phyloP scores from a whole-genome alignment of 306 rosid species.

The Sesbania bispinosa region DNA sequence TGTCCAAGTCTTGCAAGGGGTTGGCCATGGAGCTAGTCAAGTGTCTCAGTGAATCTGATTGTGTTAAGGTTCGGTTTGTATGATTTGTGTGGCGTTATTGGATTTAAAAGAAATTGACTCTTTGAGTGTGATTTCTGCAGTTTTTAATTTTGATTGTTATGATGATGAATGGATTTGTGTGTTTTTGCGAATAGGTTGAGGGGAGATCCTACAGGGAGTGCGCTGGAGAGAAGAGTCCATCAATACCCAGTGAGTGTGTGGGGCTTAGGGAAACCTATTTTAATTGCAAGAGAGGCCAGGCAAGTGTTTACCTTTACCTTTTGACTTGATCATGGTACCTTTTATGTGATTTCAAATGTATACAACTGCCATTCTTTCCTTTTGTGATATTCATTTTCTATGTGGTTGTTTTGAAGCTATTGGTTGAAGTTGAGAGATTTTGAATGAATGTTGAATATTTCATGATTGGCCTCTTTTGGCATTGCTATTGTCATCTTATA shows the following conservation, averaged over 20 bases:
- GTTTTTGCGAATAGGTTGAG: conserved; percentile 55
- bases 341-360: no score
- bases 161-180: not conserved
- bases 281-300: conserved; percentile 99
- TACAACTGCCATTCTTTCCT: not conserved
- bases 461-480: not conserved
- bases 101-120: not conserved
- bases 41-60: conserved; percentile 90
- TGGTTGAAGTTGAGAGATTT: not conserved
- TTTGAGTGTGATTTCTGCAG: not conserved
- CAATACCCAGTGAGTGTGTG: conserved; percentile 79
- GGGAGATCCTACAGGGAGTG: conserved; percentile 69
- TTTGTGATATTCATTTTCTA: not conserved
- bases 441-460: not conserved
- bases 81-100: not conserved
- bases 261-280: conserved; percentile 95
- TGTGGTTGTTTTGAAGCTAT: not conserved
- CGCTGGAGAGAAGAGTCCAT: conserved; percentile 83
- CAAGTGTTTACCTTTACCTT: conserved; percentile 20
- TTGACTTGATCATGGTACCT: conserved; percentile 18
- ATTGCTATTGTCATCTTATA: not conserved
- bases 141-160: conserved; percentile 17
- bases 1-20: conserved; percentile 87
- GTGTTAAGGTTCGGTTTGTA: conserved; percentile 56
- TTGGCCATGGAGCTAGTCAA: conserved; percentile 80